phyloP scores from a whole-genome alignment of 2,329 filamentous ascomycete genomes.

The Chaetomium olivaceum region DNA sequence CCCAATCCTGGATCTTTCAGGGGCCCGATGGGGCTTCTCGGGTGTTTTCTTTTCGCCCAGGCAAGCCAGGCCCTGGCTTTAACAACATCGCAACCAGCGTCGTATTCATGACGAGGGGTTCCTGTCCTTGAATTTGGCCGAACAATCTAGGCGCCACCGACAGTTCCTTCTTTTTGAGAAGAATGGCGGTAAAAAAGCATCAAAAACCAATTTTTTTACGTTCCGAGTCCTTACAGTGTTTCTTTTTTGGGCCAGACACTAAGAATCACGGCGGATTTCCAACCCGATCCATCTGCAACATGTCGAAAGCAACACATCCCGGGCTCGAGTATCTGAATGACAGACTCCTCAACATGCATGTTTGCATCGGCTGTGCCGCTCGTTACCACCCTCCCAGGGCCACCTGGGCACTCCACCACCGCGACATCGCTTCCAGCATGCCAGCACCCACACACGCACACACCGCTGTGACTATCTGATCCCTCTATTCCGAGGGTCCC shows the following conservation, averaged over 20 bases:
- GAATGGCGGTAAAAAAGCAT: not conserved
- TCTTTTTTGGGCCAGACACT: not conserved
- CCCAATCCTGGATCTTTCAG: not conserved
- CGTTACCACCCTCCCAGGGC: not conserved
- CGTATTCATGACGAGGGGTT: not conserved
- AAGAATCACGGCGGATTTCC: not conserved
- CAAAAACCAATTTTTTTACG: too few relatives aligned
- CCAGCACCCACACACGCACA: not conserved
- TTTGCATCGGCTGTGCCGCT: constrained; percentile 1
- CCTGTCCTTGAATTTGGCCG: not conserved
- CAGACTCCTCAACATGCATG: not conserved
- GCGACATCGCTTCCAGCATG: constrained; percentile 3
- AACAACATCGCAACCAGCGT: not conserved
- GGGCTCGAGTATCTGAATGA: not conserved
- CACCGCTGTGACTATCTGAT: not conserved
- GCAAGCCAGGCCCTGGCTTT: not conserved
- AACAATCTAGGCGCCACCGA: not conserved
- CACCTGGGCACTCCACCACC: not conserved
- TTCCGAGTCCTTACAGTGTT: too few relatives aligned
- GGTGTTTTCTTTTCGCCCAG: not conserved
- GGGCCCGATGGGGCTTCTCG: not conserved
- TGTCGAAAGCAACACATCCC: not conserved
- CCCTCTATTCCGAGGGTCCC: not conserved
- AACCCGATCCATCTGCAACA: not conserved
- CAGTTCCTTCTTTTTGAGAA: not conserved